These are phyloP conservation scores for Daldinia bambusicola DNA, from an alignment of 495 filamentous ascomycete genomes.

Conservation along the genomic window DNA sequence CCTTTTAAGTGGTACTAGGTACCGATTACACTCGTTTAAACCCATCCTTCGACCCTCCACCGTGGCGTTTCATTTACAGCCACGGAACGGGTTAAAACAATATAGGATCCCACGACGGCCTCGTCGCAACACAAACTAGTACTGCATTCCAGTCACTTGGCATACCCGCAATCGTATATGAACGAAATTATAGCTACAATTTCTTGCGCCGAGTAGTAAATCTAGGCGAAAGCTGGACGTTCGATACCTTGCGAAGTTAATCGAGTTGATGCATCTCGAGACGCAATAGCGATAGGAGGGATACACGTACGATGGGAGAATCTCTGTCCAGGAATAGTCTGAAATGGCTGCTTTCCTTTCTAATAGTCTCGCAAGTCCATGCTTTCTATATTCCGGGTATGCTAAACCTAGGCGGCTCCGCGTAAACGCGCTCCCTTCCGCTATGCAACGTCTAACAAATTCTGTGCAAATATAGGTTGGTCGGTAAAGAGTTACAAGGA, in stretches of 20 bases:
- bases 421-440: background rate
- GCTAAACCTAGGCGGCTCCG: conserved; percentile 16
- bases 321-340: conserved; percentile 37
- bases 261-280: conserved; percentile 40
- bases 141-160: conserved; percentile 1
- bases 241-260: conserved; percentile 4
- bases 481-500: conserved; percentile 84
- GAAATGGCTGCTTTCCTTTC: conserved; percentile 44
- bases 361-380: conserved; percentile 51
- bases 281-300: conserved; percentile 33
- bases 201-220: conserved; percentile 10
- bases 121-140: conserved; percentile 27
- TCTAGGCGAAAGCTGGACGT: conserved; percentile 15
- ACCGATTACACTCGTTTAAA: conserved; percentile 69
- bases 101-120: conserved; percentile 31
- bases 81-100: conserved; percentile 19
- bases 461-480: conserved; percentile 62
- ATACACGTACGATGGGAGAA: conserved; percentile 46
- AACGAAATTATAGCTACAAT: conserved; percentile 2
- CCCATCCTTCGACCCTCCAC: conserved; percentile 23
- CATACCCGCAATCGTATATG: conserved; percentile 16
- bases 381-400: conserved; percentile 86
- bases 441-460: conserved; percentile 25
- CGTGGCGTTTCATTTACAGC: conserved; percentile 25
- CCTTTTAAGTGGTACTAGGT: conserved; percentile 60